A percentile compares a stretch with the other conserved stretches of the same genome.
Conservation (phyloP, 1,139 yeast species). For the Magnusiomyces suaveolens region DNA sequence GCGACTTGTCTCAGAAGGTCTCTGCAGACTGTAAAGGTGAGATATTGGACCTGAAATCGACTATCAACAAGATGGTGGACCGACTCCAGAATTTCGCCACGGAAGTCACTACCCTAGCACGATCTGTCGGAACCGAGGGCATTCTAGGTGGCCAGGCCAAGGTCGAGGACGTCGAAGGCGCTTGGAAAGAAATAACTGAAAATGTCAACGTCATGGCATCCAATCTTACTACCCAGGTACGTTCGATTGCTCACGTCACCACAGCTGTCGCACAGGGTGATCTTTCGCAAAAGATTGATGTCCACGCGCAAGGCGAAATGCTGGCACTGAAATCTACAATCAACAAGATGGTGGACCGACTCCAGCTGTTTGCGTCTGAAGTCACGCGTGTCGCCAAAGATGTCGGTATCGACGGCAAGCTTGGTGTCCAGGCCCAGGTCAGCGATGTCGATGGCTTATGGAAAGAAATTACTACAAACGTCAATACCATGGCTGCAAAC, state of each 20-base stretch:
- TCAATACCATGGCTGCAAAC: conserved; percentile 86
- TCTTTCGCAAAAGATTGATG: conserved; percentile 76
- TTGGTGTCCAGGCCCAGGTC: conserved; percentile 87
- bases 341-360: conserved; percentile 85
- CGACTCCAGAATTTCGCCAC: conserved; percentile 80
- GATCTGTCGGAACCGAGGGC: conserved; percentile 87
- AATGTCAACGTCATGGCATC: conserved; percentile 87
- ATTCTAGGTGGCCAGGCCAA: conserved; percentile 86
- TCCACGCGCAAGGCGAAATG: conserved; percentile 79
- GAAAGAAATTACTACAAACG: conserved; percentile 90
- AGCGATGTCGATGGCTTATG: conserved; percentile 84
- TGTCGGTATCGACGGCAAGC: conserved; percentile 86
- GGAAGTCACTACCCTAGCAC: conserved; percentile 76
- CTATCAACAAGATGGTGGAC: conserved; percentile 81
- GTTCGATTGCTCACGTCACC: conserved; percentile 83
- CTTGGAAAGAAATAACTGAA: conserved; percentile 87
- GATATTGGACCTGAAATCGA: conserved; percentile 66
- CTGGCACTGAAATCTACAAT: conserved; percentile 70
- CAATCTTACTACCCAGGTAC: conserved; percentile 77
- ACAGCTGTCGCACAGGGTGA: conserved; percentile 92
- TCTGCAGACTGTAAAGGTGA: conserved; percentile 88
- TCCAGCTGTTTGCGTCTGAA: conserved; percentile 79
- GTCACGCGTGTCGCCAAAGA: conserved; percentile 85
- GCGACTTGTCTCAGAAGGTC: conserved; percentile 75
- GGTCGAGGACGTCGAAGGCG: conserved; percentile 87